A percentile compares a stretch with the other conserved stretches of the same genome.
phyloP scores from a whole-genome alignment of 352 stramenopile genomes.

The Globisporangium emineosum region DNA sequence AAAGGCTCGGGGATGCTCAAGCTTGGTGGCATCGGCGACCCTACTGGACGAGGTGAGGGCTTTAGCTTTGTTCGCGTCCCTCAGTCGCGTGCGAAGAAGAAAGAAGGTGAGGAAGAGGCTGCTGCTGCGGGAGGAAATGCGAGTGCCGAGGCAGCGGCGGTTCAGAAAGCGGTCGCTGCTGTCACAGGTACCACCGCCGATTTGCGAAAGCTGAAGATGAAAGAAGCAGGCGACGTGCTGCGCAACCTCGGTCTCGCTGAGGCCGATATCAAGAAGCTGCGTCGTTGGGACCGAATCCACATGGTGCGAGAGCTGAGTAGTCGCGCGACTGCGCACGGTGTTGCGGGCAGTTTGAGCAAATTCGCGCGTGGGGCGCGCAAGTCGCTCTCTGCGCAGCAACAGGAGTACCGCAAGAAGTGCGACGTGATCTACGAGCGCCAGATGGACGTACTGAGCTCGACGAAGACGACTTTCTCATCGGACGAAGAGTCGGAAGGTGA shows the following conservation, averaged over 20 bases:
- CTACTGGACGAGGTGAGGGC: constrained; percentile 75
- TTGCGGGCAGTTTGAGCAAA: constrained; percentile 72
- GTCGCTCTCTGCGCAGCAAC: constrained; percentile 75
- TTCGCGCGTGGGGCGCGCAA: constrained; percentile 79
- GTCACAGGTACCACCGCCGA: constrained; percentile 83
- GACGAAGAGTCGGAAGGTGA: constrained; percentile 76
- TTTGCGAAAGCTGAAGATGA: constrained; percentile 87
- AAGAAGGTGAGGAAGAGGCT: constrained; percentile 69
- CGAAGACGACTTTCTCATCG: constrained; percentile 60
- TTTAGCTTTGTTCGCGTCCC: constrained; percentile 84
- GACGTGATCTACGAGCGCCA: constrained; percentile 83
- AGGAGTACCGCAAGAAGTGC: constrained; percentile 84
- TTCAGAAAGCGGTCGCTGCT: constrained; percentile 74
- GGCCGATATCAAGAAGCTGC: constrained; percentile 78
- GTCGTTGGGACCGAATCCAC: constrained; percentile 80
- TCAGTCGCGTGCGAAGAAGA: constrained; percentile 77
- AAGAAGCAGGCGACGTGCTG: constrained; percentile 75
- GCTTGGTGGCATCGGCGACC: constrained; percentile 77
- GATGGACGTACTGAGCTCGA: constrained; percentile 73
- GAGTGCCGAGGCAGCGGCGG: constrained; percentile 52
- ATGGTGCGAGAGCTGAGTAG: constrained; percentile 80
- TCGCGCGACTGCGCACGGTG: constrained; percentile 62
- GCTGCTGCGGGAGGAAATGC: constrained; percentile 26
- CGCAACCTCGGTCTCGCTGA: constrained; percentile 76
- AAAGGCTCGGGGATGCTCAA: constrained; percentile 83